A percentile compares a stretch with the other conserved stretches of the same genome.
Evolutionary conservation across 2,329 filamentous ascomycete genomes (phyloP).

Genomic region (Colletotrichum agaves): DNA sequence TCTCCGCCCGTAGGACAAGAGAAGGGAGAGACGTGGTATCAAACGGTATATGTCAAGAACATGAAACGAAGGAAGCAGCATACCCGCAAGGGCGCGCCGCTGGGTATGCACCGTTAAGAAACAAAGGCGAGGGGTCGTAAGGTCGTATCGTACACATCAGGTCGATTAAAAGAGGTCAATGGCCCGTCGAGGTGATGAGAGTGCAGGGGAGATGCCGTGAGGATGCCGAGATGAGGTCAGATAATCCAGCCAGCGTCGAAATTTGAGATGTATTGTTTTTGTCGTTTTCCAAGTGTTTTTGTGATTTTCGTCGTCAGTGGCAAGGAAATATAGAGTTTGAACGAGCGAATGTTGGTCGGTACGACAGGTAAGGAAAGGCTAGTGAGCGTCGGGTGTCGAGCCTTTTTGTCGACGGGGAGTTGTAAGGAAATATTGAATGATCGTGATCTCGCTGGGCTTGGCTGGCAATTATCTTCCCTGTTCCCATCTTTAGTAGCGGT

Average conservation of each 20-base stretch:
- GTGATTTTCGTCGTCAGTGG: slow-evolving; percentile 37
- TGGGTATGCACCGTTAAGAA: slow-evolving; percentile 36
- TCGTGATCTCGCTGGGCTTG: slow-evolving; percentile 27
- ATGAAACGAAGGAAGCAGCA: slow-evolving; percentile 32
- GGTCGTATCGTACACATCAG: slow-evolving; percentile 35
- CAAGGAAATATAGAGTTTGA: slow-evolving; percentile 45
- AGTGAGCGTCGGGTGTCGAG: slow-evolving; percentile 14
- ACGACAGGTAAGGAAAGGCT: slow-evolving; percentile 16
- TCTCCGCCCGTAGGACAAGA: background rate
- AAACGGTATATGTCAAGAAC: slow-evolving; percentile 35
- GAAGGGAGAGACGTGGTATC: slow-evolving; percentile 29
- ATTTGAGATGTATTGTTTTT: background rate
- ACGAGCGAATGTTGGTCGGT: slow-evolving; percentile 48
- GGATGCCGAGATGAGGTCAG: slow-evolving; percentile 9
- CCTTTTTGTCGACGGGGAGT: slow-evolving; percentile 1
- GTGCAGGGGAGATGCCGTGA: background rate
- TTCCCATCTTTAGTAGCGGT: slow-evolving; percentile 3
- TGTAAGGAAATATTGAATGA: slow-evolving; percentile 32
- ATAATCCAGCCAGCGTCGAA: slow-evolving; percentile 31
- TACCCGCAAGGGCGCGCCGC: slow-evolving; percentile 5
- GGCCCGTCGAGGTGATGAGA: background rate
- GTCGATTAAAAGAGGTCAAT: background rate
- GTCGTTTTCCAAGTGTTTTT: no score
- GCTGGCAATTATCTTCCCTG: slow-evolving; percentile 25
- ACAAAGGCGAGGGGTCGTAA: slow-evolving; percentile 31